phyloP scores from a whole-genome alignment of 768 basidiomycete species.

The Pleurotus ostreatus region DNA sequence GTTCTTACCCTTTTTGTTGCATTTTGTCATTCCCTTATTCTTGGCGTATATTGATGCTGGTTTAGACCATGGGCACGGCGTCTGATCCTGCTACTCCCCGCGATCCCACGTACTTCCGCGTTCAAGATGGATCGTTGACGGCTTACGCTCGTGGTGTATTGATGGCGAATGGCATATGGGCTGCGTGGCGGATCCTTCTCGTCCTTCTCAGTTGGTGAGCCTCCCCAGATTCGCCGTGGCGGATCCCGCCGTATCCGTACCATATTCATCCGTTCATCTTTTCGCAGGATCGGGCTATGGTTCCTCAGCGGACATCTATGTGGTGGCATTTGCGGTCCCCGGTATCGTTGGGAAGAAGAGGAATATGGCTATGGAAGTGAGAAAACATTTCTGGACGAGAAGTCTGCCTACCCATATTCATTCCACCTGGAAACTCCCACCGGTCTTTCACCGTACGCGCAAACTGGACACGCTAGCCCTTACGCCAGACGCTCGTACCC shows the following conservation, averaged over 20 bases:
- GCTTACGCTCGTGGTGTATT: conserved; percentile 76
- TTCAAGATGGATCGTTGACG: conserved; percentile 61
- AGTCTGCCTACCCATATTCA: conserved; percentile 42
- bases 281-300: conserved; percentile 71
- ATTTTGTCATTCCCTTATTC: background rate
- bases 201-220: conserved; percentile 69
- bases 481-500: conserved; percentile 5
- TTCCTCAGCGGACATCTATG: conserved; percentile 70
- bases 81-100: conserved; percentile 24
- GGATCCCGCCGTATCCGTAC: background rate
- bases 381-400: conserved; percentile 49
- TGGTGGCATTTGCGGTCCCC: conserved; percentile 81
- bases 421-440: conserved; percentile 11
- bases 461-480: background rate
- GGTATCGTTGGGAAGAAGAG: conserved; percentile 82
- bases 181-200: conserved; percentile 69
- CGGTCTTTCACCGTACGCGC: background rate
- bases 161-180: conserved; percentile 78
- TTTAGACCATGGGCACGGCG: background rate
- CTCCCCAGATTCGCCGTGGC: background rate
- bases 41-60: background rate
- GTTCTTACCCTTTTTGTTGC: background rate
- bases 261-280: conserved; percentile 2
- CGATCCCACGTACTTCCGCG: conserved; percentile 74
- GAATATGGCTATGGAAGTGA: conserved; percentile 38